phyloP scores from a whole-genome alignment of 768 basidiomycete genomes.

The Tylopilus intermedius region DNA sequence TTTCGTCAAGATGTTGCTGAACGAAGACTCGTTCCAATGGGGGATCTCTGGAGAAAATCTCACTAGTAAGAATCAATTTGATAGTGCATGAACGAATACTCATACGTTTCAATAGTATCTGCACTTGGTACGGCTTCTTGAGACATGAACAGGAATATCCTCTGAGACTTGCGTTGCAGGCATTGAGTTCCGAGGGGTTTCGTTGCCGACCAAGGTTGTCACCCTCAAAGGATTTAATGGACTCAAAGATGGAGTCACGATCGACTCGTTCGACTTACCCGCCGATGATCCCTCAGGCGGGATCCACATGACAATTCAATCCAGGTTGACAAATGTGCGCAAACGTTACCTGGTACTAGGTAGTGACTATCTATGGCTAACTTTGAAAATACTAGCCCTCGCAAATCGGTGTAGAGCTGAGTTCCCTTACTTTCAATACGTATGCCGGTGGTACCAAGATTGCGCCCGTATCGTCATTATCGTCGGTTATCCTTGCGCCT shows the following conservation, averaged over 20 bases:
- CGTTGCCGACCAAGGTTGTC: constrained; percentile 51
- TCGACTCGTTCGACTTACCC: constrained; percentile 66
- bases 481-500: constrained; percentile 51
- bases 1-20: constrained; percentile 64
- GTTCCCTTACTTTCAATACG: constrained; percentile 59
- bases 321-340: constrained; percentile 54
- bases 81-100: neutral
- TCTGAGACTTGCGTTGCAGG: constrained; percentile 31
- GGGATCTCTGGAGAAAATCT: constrained; percentile 43
- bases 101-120: constrained; percentile 35
- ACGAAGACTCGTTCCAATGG: constrained; percentile 65
- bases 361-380: constrained; percentile 4
- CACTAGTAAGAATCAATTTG: neutral
- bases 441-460: constrained; percentile 50
- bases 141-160: neutral
- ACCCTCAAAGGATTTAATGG: constrained; percentile 69
- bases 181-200: constrained; percentile 53
- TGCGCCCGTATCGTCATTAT: constrained; percentile 50
- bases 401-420: constrained; percentile 66
- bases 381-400: constrained; percentile 46
- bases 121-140: no score
- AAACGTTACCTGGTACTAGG: neutral
- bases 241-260: constrained; percentile 55
- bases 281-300: constrained; percentile 67
- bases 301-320: constrained; percentile 60